Evolutionary conservation across 1,139 yeast genomes (phyloP).

Genomic region (Arxiozyma heterogenica): DNA sequence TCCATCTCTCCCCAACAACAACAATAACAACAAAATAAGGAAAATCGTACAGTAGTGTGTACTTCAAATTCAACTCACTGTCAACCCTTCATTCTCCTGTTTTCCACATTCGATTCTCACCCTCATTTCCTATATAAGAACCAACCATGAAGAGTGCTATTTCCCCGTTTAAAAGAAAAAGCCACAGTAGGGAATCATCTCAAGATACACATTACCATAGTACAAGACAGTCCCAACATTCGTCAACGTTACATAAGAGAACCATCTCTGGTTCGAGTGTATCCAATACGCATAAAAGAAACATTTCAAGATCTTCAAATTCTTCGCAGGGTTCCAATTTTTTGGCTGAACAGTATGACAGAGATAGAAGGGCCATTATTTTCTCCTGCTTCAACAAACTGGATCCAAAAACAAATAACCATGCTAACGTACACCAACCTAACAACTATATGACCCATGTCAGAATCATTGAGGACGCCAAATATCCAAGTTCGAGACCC

Average conservation of each 20-base stretch:
- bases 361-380: slow-evolving; percentile 39
- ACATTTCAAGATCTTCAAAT: slow-evolving; percentile 24
- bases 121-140: not conserved
- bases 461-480: slow-evolving; percentile 45
- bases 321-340: slow-evolving; percentile 29
- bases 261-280: slow-evolving; percentile 8
- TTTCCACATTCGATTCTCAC: not conserved
- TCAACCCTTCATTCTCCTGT: too few relatives aligned
- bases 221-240: slow-evolving; percentile 13
- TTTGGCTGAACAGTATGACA: slow-evolving; percentile 45
- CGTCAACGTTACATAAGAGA: slow-evolving; percentile 9
- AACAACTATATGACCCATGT: slow-evolving; percentile 55
- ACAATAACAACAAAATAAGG: too few relatives aligned
- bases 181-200: slow-evolving; percentile 30
- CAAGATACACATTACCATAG: slow-evolving; percentile 17
- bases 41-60: not conserved
- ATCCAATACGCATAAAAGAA: slow-evolving; percentile 17
- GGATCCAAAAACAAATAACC: slow-evolving; percentile 31
- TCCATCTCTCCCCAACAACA: too few relatives aligned
- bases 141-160: slow-evolving; percentile 11
- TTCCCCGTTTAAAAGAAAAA: slow-evolving; percentile 30
- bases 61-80: not conserved
- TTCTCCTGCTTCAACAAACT: slow-evolving; percentile 38
- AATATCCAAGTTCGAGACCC: slow-evolving; percentile 40
- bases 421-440: slow-evolving; percentile 16